Percentiles rank a stretch among this genome's conserved stretches.
Conservation (phyloP, 306 rosid species). For the Ziziphus jujuba region DNA sequence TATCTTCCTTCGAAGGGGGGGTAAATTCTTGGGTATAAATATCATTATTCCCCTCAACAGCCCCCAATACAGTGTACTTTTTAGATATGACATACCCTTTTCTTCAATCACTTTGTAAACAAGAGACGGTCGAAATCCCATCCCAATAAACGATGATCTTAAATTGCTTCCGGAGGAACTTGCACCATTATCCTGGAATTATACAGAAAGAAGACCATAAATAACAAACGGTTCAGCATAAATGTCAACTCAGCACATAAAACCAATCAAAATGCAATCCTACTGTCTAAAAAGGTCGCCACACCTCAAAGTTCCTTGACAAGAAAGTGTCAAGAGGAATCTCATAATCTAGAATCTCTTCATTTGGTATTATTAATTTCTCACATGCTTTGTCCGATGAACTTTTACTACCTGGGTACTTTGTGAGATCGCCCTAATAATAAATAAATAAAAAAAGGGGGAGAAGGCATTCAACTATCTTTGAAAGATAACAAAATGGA, state of each 20-base stretch:
- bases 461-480: constrained; percentile 9
- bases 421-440: constrained; percentile 38
- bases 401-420: constrained; percentile 34
- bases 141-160: constrained; percentile 63
- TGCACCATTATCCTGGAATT: constrained; percentile 56
- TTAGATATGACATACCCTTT: constrained; percentile 57
- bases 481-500: background rate
- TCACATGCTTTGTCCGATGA: too few relatives aligned
- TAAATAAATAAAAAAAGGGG: too few relatives aligned
- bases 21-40: background rate
- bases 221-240: too few relatives aligned
- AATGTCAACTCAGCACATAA: background rate
- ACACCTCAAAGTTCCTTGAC: constrained; percentile 56
- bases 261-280: background rate
- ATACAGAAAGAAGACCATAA: background rate
- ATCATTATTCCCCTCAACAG: constrained; percentile 1
- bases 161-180: constrained; percentile 75
- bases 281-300: background rate
- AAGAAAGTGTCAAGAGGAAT: constrained; percentile 39
- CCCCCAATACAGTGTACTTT: background rate
- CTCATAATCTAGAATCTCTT: too few relatives aligned
- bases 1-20: too few relatives aligned
- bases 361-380: too few relatives aligned
- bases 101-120: constrained; percentile 79
- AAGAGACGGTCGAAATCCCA: constrained; percentile 78